Evolutionary conservation across 768 basidiomycete genomes (phyloP).

Genomic region (Saitozyma sp.): DNA sequence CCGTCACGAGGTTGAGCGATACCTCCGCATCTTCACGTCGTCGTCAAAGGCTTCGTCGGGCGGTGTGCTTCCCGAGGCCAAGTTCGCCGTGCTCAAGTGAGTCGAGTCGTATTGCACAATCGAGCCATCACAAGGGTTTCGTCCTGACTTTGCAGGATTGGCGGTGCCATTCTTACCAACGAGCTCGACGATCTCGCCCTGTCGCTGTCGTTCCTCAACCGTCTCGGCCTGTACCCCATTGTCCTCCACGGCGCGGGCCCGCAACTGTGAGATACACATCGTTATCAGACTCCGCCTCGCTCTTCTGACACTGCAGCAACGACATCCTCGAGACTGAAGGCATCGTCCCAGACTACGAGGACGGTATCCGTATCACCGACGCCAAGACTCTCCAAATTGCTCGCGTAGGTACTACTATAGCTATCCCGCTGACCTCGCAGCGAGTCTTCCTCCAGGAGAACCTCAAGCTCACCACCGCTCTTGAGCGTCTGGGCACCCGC

Average conservation of each 20-base stretch:
- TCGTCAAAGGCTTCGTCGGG: slow-evolving; percentile 71
- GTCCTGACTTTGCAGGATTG: slow-evolving; percentile 58
- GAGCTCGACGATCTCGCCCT: slow-evolving; percentile 91
- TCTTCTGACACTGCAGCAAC: slow-evolving; percentile 58
- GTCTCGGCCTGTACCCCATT: slow-evolving; percentile 96
- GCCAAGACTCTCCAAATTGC: slow-evolving; percentile 92
- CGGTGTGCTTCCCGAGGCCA: slow-evolving; percentile 61
- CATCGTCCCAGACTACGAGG: slow-evolving; percentile 92
- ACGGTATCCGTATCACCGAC: slow-evolving; percentile 95
- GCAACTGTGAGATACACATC: slow-evolving; percentile 56
- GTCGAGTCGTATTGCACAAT: slow-evolving; percentile 1
- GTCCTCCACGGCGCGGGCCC: slow-evolving; percentile 96
- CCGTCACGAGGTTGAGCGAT: slow-evolving; percentile 95
- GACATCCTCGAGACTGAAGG: slow-evolving; percentile 89
- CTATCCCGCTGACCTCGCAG: slow-evolving; percentile 16
- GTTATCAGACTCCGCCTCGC: background rate
- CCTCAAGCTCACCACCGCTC: slow-evolving; percentile 84
- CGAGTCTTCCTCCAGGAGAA: slow-evolving; percentile 97
- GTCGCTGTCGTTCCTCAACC: slow-evolving; percentile 92
- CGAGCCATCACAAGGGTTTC: background rate
- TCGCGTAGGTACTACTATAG: slow-evolving; percentile 55
- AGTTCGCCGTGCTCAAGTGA: slow-evolving; percentile 91
- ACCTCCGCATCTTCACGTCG: slow-evolving; percentile 96
- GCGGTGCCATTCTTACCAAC: slow-evolving; percentile 84
- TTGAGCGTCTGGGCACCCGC: slow-evolving; percentile 92